phyloP scores from a whole-genome alignment of 768 basidiomycete genomes.

The Mycena crocata region DNA sequence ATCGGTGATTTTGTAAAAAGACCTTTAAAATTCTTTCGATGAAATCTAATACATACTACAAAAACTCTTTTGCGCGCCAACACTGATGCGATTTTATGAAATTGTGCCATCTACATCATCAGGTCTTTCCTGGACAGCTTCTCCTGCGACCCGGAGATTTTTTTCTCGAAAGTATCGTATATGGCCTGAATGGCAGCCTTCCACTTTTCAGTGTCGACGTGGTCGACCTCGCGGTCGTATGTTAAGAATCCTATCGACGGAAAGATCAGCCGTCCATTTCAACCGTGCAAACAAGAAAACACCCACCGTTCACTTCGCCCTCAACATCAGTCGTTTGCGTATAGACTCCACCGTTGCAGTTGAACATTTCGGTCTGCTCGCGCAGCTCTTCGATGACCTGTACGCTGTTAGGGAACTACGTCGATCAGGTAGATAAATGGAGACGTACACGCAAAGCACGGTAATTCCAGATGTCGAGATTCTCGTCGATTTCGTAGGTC shows the following conservation, averaged over 20 bases:
- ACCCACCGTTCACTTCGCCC: slow-evolving; percentile 9
- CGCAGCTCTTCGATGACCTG: slow-evolving; percentile 12
- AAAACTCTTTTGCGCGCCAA: no score
- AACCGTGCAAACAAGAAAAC: background rate
- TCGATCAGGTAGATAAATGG: background rate
- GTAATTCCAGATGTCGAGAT: slow-evolving; percentile 10
- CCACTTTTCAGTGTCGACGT: slow-evolving; percentile 12
- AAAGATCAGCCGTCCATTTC: background rate
- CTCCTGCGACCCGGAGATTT: background rate
- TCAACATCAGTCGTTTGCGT: slow-evolving; percentile 14
- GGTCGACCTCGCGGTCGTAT: slow-evolving; percentile 8
- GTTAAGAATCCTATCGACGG: background rate
- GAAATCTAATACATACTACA: no score
- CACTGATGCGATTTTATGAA: no score
- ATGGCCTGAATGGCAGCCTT: slow-evolving; percentile 12
- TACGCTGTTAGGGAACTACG: background rate
- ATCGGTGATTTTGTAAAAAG: no score
- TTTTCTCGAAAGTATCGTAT: slow-evolving; percentile 6
- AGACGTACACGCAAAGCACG: slow-evolving; percentile 5
- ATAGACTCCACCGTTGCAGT: slow-evolving; percentile 13
- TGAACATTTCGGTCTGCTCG: slow-evolving; percentile 15
- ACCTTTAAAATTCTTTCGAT: no score
- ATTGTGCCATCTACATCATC: slow-evolving; percentile 11
- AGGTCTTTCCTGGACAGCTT: background rate
- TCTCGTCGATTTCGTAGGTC: slow-evolving; percentile 12